Evolutionary conservation across 768 basidiomycete genomes (phyloP).

Genomic region (Trametes gibbosa): DNA sequence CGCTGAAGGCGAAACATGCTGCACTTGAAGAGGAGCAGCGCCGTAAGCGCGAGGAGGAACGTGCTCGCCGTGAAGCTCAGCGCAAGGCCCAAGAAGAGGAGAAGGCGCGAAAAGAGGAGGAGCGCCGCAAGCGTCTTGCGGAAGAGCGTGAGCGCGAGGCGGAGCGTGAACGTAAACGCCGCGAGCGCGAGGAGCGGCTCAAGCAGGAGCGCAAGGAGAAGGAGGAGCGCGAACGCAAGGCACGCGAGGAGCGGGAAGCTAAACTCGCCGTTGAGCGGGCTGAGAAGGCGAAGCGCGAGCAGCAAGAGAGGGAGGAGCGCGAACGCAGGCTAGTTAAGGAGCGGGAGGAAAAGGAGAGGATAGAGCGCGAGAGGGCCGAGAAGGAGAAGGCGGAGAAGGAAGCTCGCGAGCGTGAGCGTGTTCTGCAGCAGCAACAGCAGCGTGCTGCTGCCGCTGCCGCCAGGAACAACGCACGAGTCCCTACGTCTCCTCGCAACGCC

Average conservation of each 20-base stretch:
- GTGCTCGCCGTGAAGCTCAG: conserved; percentile 69
- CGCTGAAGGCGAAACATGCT: conserved; percentile 64
- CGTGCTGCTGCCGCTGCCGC: conserved; percentile 48
- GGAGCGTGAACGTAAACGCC: conserved; percentile 71
- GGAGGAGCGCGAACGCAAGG: conserved; percentile 64
- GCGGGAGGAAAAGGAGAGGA: conserved; percentile 38
- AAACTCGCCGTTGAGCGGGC: conserved; percentile 49
- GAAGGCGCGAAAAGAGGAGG: conserved; percentile 79
- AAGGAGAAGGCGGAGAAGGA: conserved; percentile 33
- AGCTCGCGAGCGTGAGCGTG: conserved; percentile 28
- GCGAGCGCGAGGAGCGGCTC: conserved; percentile 67
- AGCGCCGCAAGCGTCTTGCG: conserved; percentile 67
- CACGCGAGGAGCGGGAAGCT: conserved; percentile 62
- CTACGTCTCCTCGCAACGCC: conserved; percentile 49
- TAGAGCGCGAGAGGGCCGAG: conserved; percentile 29
- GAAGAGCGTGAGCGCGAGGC: conserved; percentile 81
- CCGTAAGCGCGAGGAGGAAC: conserved; percentile 85
- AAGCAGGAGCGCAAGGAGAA: conserved; percentile 50
- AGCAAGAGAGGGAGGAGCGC: conserved; percentile 63
- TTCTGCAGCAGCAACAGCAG: conserved; percentile 34
- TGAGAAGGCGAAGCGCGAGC: conserved; percentile 38
- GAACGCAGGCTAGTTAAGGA: conserved; percentile 64
- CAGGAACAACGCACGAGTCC: conserved; percentile 43
- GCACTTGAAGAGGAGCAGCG: conserved; percentile 79
- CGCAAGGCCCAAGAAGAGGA: conserved; percentile 83